These are phyloP conservation scores for Colletotrichum musae DNA, from an alignment of 2,329 filamentous ascomycete genomes.

Conservation along the genomic window DNA sequence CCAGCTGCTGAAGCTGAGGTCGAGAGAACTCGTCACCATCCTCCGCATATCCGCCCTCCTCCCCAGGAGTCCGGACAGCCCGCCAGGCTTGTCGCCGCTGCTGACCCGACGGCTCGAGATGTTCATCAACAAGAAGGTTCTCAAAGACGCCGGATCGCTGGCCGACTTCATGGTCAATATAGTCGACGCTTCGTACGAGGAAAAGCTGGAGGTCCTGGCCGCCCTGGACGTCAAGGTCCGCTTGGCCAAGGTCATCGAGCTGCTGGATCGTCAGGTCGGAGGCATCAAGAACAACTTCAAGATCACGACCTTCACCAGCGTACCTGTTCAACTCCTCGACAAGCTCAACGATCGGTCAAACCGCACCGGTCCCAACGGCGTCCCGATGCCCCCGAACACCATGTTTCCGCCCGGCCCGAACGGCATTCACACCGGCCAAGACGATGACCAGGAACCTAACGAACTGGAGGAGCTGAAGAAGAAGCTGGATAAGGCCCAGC, in stretches of 20 bases:
- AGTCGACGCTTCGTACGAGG: conserved; percentile 88
- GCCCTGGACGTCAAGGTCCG: conserved; percentile 84
- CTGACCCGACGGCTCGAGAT: conserved; percentile 88
- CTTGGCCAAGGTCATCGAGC: conserved; percentile 84
- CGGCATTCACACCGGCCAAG: conserved; percentile 58
- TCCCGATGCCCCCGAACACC: conserved; percentile 38
- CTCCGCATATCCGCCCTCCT: conserved; percentile 89
- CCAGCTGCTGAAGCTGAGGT: conserved; percentile 84
- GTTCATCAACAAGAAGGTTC: conserved; percentile 86
- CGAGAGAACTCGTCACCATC: conserved; percentile 87
- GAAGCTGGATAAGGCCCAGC: conserved; percentile 83
- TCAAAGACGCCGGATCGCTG: conserved; percentile 85
- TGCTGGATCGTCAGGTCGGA: conserved; percentile 86
- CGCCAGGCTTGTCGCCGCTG: conserved; percentile 81
- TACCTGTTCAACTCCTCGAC: conserved; percentile 73
- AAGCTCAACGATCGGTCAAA: conserved; percentile 57
- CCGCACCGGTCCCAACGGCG: conserved; percentile 37
- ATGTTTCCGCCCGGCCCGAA: conserved; percentile 43
- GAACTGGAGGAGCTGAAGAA: conserved; percentile 94
- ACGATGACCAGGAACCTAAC: conserved; percentile 85
- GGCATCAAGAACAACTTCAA: conserved; percentile 90
- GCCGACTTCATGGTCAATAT: conserved; percentile 98
- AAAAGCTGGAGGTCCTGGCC: conserved; percentile 90
- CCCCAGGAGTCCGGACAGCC: conserved; percentile 70
- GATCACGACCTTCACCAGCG: conserved; percentile 82